Conservation (phyloP, 257 asterid species). For the Ophiorrhiza pumila region DNA sequence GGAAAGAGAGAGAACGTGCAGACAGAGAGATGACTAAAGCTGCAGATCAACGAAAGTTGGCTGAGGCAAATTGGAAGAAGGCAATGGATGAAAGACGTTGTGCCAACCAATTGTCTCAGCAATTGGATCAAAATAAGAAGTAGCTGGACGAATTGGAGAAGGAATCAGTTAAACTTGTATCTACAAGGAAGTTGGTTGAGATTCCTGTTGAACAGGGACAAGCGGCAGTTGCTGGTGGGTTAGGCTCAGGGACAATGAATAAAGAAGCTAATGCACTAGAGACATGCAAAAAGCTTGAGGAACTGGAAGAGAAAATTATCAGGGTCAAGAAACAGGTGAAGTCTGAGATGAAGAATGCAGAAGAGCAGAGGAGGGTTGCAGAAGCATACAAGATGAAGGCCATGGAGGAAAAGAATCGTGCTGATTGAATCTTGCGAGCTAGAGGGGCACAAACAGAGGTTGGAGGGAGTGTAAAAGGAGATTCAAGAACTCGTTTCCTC, state of each 20-base stretch:
- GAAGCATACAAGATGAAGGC: conserved; percentile 49
- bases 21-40: conserved; percentile 48
- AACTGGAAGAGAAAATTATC: conserved; percentile 35
- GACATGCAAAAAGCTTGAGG: conserved; percentile 37
- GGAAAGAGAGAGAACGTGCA: conserved; percentile 53
- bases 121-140: conserved; percentile 47
- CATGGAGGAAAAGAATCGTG: conserved; percentile 49
- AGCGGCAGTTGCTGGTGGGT: conserved; percentile 19
- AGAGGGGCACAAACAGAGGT: conserved; percentile 47
- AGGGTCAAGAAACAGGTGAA: conserved; percentile 46
- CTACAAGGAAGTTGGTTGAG: conserved; percentile 32
- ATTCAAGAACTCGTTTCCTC: conserved; percentile 43
- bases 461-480: conserved; percentile 50
- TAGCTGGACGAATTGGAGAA: conserved; percentile 46
- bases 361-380: conserved; percentile 51
- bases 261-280: conserved; percentile 28
- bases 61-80: conserved; percentile 52
- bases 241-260: conserved; percentile 23
- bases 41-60: conserved; percentile 42
- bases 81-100: conserved; percentile 53
- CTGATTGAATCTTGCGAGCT: conserved; percentile 51
- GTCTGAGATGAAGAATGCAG: conserved; percentile 54
- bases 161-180: conserved; percentile 27
- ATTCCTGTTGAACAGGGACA: conserved; percentile 24
- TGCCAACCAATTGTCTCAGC: conserved; percentile 48